These are phyloP conservation scores for Phytophthora podocarpi DNA, from an alignment of 352 stramenopile genomes.

Conservation along the genomic window DNA sequence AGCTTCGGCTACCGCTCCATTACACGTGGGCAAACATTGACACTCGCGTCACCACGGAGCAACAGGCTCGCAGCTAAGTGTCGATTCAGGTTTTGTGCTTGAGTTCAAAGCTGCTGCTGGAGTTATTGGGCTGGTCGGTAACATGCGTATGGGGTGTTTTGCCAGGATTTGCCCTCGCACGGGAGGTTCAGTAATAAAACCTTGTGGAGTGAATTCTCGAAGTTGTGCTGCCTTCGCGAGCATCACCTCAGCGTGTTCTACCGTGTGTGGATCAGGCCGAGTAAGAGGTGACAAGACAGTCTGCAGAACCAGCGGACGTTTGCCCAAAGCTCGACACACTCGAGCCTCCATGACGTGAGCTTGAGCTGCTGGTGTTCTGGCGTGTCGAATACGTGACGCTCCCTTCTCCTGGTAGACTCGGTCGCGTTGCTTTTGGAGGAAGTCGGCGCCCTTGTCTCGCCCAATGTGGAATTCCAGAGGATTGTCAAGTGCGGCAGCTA, in stretches of 20 bases:
- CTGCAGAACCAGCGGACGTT: conserved; percentile 16
- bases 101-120: neutral
- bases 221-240: conserved; percentile 36
- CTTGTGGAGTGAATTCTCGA: conserved; percentile 27
- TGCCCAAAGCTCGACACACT: conserved; percentile 48
- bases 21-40: conserved; percentile 54
- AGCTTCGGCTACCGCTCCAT: conserved; percentile 67
- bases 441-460: conserved; percentile 48
- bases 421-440: conserved; percentile 59
- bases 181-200: conserved; percentile 22
- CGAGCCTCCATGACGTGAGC: conserved; percentile 48
- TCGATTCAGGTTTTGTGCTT: neutral
- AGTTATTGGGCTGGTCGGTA: conserved; percentile 18
- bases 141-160: conserved; percentile 22
- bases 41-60: conserved; percentile 34
- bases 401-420: conserved; percentile 31
- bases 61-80: conserved; percentile 32
- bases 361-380: conserved; percentile 43
- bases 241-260: conserved; percentile 38
- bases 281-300: conserved; percentile 35
- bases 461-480: conserved; percentile 37
- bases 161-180: neutral
- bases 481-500: conserved; percentile 42
- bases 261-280: conserved; percentile 41
- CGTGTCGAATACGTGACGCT: conserved; percentile 48